Evolutionary conservation across 2,329 filamentous ascomycete species (phyloP), one percentile per base, ranked within the genome.

Genomic region (Mycosphaerella sp.): DNA sequence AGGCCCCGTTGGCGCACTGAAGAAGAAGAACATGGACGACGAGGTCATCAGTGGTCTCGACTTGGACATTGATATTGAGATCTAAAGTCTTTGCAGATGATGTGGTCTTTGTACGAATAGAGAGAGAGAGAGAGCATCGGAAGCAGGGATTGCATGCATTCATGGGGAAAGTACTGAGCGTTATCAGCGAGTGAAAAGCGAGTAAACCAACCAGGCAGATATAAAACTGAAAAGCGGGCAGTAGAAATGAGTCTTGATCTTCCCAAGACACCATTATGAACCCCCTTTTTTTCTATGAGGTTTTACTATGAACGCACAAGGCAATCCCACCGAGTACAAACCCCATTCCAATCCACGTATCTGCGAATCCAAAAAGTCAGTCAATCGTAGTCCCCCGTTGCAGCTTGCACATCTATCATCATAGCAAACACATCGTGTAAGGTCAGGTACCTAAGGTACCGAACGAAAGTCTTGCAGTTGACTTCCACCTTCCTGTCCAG

Each of bases 11-110:
- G 65, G 64, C 29, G 61, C 69, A 38, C 72, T 74, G 48, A 73
- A 74, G 62, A 84, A 78, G 62, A 80, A 87, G 72, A 80, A 90
- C 54, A 86, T 87, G 76, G 91, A 95, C 58, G 93, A 97, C 67
- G 93, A 97, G 67, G 86, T 96, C 53, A 92, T 97, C 70, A 90
- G 86, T 1, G 80, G 84, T 26, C 76, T 97, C 75, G 93, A 97
- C 69, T 74, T 97, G 64, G 92, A 89, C 29, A 89, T 97, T 68
- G 92, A 97, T 63, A 84, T 95, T 64, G 90, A 95, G 62, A 89
- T 95, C 63, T 89, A 66, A 73, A 40, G 26, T 40, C 9, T 21
- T 3, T 11, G 21, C 3, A 8, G 17, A 7, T n/a, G 14, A 42
- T 4, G 6, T 7, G 10, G 42, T 38, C 12, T 31, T 23, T 51